Evolutionary conservation across 176 grass and related monocot species (phyloP), one percentile per base, ranked within the genome.

Genomic region (Triticum monococcum): DNA sequence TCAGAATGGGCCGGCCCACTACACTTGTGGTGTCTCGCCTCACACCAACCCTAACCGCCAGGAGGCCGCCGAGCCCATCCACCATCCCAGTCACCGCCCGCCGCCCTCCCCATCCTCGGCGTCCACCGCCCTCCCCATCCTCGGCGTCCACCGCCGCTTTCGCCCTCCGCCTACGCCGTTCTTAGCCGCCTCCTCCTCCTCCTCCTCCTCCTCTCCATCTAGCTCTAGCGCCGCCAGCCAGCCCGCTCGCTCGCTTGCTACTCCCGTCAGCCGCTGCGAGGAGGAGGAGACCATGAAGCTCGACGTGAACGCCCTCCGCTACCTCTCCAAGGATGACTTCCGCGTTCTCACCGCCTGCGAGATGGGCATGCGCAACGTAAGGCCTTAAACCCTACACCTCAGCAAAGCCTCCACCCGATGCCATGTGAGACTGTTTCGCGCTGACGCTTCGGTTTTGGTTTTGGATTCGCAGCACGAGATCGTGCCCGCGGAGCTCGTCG

Each of bases 321-420:
- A 96, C 86, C 94, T 98, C 48, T 63, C 85, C 11, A 98, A 92
- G 90, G 96, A 98, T 1, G 96, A 96, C 76, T 96, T 98, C 88
- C 85, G 93, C 22, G 91, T 98, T 79, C 96, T 98, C 64, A 95
- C 93, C 20, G 91, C 90, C 35, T 90, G 93, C 10, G 93, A 98
- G 91, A 91, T 98, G 93, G 96, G 96, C 86, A 98, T 98, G 96
- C 91, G 93, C 46, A 98, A 95, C 68, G 96, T 98, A 92, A 74
- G 84, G 0, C 57, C 30, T 72, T 11, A 77, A 20, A n/a, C 57
- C 33, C 75, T 52, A 0, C 54, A 14, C 18, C 6, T 14, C 72
- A 9, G 40, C 72, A 2, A 5, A 64, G 5, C 48, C 45, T 80
- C 7, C 0, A 20, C 9, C 32, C 31, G 2, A 32, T 18, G 25